A percentile compares a stretch with the other conserved stretches of the same genome.
Evolutionary conservation across 371 early-diverging fungal genomes (phyloP).

Genomic region (Saksenaea oblongispora): DNA sequence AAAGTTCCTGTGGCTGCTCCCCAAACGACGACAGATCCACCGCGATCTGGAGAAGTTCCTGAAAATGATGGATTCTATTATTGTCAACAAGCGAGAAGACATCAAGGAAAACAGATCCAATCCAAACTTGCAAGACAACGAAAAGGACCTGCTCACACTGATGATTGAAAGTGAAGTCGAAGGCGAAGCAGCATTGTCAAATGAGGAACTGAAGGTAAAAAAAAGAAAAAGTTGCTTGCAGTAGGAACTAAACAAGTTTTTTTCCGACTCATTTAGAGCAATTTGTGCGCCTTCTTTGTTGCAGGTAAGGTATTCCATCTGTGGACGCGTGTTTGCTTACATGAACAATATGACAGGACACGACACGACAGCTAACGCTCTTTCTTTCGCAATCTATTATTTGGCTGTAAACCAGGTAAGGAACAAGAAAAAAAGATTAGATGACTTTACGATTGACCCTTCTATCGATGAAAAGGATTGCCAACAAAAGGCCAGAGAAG

Average conservation of each 20-base stretch:
- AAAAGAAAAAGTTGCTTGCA: constrained; percentile 14
- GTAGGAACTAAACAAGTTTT: neutral
- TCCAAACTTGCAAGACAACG: constrained; percentile 29
- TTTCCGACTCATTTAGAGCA: constrained; percentile 18
- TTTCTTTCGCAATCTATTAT: constrained; percentile 42
- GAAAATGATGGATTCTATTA: constrained; percentile 27
- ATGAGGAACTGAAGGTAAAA: constrained; percentile 45
- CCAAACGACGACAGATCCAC: constrained; percentile 20
- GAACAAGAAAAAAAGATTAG: neutral
- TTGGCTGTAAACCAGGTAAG: constrained; percentile 47
- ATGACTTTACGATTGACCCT: neutral
- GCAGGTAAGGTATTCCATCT: constrained; percentile 43
- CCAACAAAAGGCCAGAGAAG: constrained; percentile 51
- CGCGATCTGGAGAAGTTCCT: constrained; percentile 14
- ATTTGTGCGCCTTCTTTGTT: constrained; percentile 33
- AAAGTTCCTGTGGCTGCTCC: constrained; percentile 21
- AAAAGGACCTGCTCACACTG: constrained; percentile 54
- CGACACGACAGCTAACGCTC: constrained; percentile 54
- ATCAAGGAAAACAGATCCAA: constrained; percentile 19
- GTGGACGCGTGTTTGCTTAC: constrained; percentile 11
- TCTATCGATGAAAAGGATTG: constrained; percentile 26
- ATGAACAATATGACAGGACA: constrained; percentile 28
- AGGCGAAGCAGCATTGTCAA: constrained; percentile 27
- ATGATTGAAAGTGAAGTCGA: constrained; percentile 51
- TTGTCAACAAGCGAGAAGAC: constrained; percentile 34